Base-by-base conservation (phyloP, 1,284 basidiomycete genomes). In the Mycena sp. region DNA sequence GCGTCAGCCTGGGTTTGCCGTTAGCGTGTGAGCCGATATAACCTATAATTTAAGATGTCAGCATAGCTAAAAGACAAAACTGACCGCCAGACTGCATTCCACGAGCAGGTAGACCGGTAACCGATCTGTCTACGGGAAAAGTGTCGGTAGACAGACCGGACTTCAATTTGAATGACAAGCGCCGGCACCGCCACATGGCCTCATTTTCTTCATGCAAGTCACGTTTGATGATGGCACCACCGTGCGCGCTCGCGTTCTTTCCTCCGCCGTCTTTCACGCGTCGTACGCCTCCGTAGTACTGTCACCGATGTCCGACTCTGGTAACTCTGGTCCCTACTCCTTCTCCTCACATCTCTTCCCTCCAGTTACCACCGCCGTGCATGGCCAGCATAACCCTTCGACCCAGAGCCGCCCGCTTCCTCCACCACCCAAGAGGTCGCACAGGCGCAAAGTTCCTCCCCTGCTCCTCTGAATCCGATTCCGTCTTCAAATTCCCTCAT, bases 141-240 rank as follows among this genome's bases (percentile, higher is more conserved):
- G 9, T 30, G 48, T 35, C 21, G n/a, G 30, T 50, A 50, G 49
- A 51, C 21, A 53, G 51, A 53, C 51, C 51, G 51, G 51, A 41
- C 51, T 32, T 55, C 6, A 45, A 44, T 44, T 35, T 19, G 19
- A 25, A 45, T 32, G 30, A 54, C 10, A 21, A 19, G 35, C 35
- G 11, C 16, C 2, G 4, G 25, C 38, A 23, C 41, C 6, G 41
- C 41, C 19, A 48, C n/a, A n/a, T n/a, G 10, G 17, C 38, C 37
- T 28, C 51, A 53, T 29, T 41, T 1, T n/a, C 7, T 35, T 28
- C 23, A 21, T 41, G 52, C 21, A 55, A 55, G 40, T 55, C 53
- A 55, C 53, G 53, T 55, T 55, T 55, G 53, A 55, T 55, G 53
- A 29, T 28, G 29, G 17, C 38, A 30, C 38, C 51, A 43, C 30